Evolutionary conservation across 306 rosid genomes (phyloP), one percentile per base, ranked within the genome.

Genomic region (Astragalus membranaceus): DNA sequence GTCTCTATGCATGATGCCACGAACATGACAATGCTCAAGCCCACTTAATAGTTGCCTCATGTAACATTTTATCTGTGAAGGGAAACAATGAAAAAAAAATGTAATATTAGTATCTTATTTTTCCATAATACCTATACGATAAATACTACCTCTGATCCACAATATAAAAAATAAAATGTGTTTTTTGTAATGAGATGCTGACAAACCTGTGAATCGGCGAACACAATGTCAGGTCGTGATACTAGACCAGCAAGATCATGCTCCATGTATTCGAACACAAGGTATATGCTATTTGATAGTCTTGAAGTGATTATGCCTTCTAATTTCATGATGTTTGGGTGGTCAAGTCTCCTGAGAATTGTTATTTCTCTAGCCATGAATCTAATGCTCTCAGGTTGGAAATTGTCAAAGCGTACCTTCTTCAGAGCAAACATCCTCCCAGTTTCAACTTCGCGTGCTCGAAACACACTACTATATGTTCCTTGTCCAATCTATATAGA

Each of bases 261-360:
- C 67, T 95, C 99, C 99, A 95, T 95, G 88, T 95, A 95, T 50
- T 95, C 99, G 53, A 95, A 95, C 10, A 95, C 99, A 43, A 95
- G 96, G 81, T 91, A 95, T 56, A 95, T 86, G 85, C 96, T 95
- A 57, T 10, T 95, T 15, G 99, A 91, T 20, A 83, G 14, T 42
- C 82, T 75, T 7, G 99, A 91, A 14, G 97, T 87, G 67, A 91
- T 89, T 58, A 95, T 54, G 20, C 99, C 99, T 68, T 95, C 96
- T 77, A 95, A 73, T 76, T 87, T 89, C 95, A 95, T 89, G 75
- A 95, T 85, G 85, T 95, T 95, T 11, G 99, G 99, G 65, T 95
- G 99, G 67, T 95, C 97, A 72, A 95, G 93, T 62, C 96, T 75
- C 30, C 99, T 92, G 32, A 95, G 87, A 75, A 95, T 86, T 75